Evolutionary conservation across 2,329 filamentous ascomycete species (phyloP).

Genomic region (Fusarium gaditjirri): DNA sequence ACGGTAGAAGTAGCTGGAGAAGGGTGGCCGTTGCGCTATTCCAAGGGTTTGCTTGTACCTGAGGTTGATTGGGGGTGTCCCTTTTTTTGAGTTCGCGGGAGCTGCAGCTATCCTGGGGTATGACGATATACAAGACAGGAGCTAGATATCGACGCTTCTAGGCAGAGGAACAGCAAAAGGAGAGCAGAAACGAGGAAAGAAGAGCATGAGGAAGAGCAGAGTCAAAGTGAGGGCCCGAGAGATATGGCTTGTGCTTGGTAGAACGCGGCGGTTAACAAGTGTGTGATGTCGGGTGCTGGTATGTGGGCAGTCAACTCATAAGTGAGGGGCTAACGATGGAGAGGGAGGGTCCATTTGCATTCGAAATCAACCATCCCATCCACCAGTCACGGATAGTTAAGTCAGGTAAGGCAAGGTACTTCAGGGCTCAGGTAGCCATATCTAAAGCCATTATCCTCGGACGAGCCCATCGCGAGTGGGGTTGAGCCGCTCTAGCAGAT

Average conservation of each 20-base stretch:
- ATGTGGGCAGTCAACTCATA: slow-evolving; percentile 44
- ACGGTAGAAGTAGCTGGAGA: slow-evolving; percentile 15
- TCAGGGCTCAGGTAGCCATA: slow-evolving; percentile 2
- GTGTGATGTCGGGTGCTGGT: slow-evolving; percentile 39
- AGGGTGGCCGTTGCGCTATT: slow-evolving; percentile 20
- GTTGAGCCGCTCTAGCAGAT: slow-evolving; percentile 33
- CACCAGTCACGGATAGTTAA: slow-evolving; percentile 1
- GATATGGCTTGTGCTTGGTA: slow-evolving; percentile 34
- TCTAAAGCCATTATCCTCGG: slow-evolving; percentile 5
- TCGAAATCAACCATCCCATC: slow-evolving; percentile 15
- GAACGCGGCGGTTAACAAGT: slow-evolving; percentile 34
- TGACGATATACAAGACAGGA: slow-evolving; percentile 19
- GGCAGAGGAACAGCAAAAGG: background rate
- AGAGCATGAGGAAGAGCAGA: background rate
- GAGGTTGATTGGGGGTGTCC: slow-evolving; percentile 8
- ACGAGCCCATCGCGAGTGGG: slow-evolving; percentile 33
- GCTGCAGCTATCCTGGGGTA: slow-evolving; percentile 17
- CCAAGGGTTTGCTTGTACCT: slow-evolving; percentile 32
- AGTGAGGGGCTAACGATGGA: slow-evolving; percentile 41
- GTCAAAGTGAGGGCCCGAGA: slow-evolving; percentile 2
- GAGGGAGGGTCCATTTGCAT: slow-evolving; percentile 27
- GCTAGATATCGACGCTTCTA: slow-evolving; percentile 8
- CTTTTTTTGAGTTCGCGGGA: slow-evolving; percentile 17
- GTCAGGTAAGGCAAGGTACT: background rate
- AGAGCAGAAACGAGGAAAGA: background rate